A percentile compares a stretch with the other conserved stretches of the same genome.
These are phyloP conservation scores for Thymus quinquecostatus DNA, from an alignment of 257 asterid genomes.

Conservation along the genomic window DNA sequence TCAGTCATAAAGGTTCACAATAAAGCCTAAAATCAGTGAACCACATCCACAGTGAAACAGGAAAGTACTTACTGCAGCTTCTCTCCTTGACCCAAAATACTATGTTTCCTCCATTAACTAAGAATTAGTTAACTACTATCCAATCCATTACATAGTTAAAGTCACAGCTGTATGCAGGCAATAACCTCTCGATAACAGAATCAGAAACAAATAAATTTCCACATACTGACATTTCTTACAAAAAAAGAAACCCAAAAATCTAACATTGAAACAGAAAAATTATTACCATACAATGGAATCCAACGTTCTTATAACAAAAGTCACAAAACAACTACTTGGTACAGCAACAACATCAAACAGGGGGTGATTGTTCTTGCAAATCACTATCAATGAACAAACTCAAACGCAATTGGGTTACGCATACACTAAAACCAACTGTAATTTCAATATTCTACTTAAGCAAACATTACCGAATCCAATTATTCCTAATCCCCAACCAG, in stretches of 20 bases:
- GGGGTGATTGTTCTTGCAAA: neutral
- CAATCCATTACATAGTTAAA: neutral
- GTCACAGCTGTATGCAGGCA: neutral
- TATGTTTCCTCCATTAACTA: neutral
- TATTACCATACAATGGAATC: neutral
- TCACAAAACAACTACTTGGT: constrained; percentile 2
- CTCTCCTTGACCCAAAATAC: neutral
- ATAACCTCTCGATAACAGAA: neutral
- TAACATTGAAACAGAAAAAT: neutral
- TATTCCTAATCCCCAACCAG: neutral
- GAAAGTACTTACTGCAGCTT: neutral
- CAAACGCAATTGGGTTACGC: neutral
- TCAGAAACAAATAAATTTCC: neutral
- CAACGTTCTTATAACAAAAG: neutral
- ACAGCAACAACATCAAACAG: constrained; percentile 1
- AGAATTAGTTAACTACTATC: neutral
- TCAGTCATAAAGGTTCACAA: neutral
- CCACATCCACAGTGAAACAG: neutral
- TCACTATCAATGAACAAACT: neutral
- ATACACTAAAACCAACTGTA: neutral
- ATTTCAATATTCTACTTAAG: neutral
- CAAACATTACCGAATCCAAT: neutral
- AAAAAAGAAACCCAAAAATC: neutral
- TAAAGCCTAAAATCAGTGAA: neutral
- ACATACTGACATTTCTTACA: neutral